These are phyloP conservation scores for Wickerhamomyces subpelliculosus DNA, from an alignment of 805 yeast genomes.

Conservation along the genomic window DNA sequence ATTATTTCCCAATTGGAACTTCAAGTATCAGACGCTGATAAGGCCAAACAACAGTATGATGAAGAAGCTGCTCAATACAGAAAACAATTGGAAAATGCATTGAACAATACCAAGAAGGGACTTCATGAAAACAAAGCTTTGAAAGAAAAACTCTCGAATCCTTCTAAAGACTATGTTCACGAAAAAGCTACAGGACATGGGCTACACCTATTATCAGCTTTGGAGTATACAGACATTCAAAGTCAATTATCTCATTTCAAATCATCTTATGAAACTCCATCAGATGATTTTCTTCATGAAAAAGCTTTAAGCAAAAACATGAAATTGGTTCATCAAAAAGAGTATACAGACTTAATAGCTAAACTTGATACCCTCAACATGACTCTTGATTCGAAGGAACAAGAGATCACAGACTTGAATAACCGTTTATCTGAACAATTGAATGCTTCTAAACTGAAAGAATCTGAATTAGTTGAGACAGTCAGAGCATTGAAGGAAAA, in stretches of 20 bases:
- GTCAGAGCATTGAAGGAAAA: conserved; percentile 4
- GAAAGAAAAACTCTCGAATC: background rate
- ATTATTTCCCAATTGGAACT: conserved; percentile 4
- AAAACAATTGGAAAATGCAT: conserved; percentile 12
- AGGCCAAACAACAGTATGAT: conserved; percentile 14
- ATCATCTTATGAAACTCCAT: conserved; percentile 17
- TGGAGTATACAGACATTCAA: background rate
- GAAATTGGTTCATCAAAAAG: conserved; percentile 3
- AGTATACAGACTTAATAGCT: background rate
- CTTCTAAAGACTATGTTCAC: background rate
- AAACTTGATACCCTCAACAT: background rate
- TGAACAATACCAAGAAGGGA: conserved; percentile 1
- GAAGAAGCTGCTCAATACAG: conserved; percentile 17
- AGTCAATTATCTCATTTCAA: background rate
- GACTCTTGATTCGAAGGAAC: background rate
- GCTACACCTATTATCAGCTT: background rate
- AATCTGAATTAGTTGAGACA: no score
- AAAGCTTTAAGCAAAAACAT: conserved; percentile 19
- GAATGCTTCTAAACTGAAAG: background rate
- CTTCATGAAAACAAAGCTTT: conserved; percentile 1
- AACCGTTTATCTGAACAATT: no score
- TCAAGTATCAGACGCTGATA: conserved; percentile 9
- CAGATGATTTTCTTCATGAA: conserved; percentile 22
- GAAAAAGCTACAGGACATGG: background rate
- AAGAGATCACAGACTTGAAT: background rate